phyloP scores from a whole-genome alignment of 2,329 filamentous ascomycete genomes.

The Xylariaceae sp. region DNA sequence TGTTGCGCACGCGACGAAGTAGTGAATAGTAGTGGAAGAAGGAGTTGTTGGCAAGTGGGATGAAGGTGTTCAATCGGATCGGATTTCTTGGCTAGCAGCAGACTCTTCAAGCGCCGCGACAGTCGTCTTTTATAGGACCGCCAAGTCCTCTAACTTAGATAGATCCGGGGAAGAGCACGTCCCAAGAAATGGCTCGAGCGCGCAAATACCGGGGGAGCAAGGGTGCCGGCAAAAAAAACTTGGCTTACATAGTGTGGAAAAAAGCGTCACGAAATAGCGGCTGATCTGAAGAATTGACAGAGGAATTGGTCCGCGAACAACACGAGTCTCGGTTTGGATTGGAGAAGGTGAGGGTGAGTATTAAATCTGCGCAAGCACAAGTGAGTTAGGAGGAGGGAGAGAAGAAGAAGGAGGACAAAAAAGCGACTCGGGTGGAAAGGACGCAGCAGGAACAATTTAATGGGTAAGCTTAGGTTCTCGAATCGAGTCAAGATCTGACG shows the following conservation, averaged over 20 bases:
- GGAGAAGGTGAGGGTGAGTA: conserved; percentile 16
- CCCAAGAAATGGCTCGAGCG: conserved; percentile 6
- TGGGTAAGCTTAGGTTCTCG: conserved; percentile 20
- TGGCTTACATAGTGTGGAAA: conserved; percentile 14
- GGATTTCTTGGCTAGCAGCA: no score
- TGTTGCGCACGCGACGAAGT: conserved; percentile 9
- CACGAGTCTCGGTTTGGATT: conserved; percentile 32
- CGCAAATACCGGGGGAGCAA: conserved; percentile 17
- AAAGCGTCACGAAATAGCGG: conserved; percentile 1
- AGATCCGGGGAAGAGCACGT: background rate
- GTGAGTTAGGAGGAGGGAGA: conserved; percentile 30
- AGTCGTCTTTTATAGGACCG: background rate
- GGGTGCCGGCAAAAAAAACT: conserved; percentile 7
- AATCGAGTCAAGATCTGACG: conserved; percentile 22
- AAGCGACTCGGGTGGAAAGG: conserved; percentile 24
- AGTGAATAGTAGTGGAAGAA: background rate
- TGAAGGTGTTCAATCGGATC: background rate
- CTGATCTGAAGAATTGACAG: conserved; percentile 16
- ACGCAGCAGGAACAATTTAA: conserved; percentile 29
- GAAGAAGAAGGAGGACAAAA: conserved; percentile 23
- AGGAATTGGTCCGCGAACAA: conserved; percentile 31
- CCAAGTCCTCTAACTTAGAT: background rate
- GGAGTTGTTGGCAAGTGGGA: background rate
- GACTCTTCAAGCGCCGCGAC: background rate
- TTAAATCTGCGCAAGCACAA: conserved; percentile 31